Evolutionary conservation across 179 eudicot genomes (phyloP).

Genomic region (Gypsophila paniculata): DNA sequence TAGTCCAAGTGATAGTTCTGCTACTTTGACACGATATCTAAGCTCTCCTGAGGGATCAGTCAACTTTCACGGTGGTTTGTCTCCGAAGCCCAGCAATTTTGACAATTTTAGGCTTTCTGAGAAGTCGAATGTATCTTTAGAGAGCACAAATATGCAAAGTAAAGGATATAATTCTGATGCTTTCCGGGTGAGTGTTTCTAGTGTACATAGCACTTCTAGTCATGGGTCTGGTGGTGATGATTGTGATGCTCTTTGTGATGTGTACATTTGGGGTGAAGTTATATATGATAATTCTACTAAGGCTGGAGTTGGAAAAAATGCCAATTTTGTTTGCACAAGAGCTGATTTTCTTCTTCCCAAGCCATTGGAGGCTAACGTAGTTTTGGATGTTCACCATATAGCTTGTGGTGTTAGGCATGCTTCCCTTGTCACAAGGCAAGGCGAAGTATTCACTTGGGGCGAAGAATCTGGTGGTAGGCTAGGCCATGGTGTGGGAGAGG

Average conservation of each 20-base stretch:
- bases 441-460: constrained; percentile 91
- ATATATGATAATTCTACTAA: constrained; percentile 54
- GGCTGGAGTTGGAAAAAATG: constrained; percentile 45
- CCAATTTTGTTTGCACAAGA: constrained; percentile 38
- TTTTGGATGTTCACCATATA: constrained; percentile 72
- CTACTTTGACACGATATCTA: constrained; percentile 47
- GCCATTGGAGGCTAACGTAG: constrained; percentile 73
- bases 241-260: constrained; percentile 84
- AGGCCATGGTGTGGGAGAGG: constrained; percentile 78
- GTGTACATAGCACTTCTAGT: constrained; percentile 89
- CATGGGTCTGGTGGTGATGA: constrained; percentile 85
- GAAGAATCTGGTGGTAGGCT: constrained; percentile 93
- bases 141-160: constrained; percentile 68
- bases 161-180: constrained; percentile 72
- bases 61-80: constrained; percentile 41
- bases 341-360: constrained; percentile 71
- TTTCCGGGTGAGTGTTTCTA: constrained; percentile 81
- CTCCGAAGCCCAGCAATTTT: constrained; percentile 45
- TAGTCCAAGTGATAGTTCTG: constrained; percentile 72
- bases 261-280: constrained; percentile 90
- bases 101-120: constrained; percentile 44
- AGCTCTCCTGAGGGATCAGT: constrained; percentile 68
- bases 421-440: constrained; percentile 79
- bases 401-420: constrained; percentile 88
- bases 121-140: constrained; percentile 65